Base-by-base conservation (phyloP, 352 stramenopile species). In the Thraustochytrium striatum region DNA sequence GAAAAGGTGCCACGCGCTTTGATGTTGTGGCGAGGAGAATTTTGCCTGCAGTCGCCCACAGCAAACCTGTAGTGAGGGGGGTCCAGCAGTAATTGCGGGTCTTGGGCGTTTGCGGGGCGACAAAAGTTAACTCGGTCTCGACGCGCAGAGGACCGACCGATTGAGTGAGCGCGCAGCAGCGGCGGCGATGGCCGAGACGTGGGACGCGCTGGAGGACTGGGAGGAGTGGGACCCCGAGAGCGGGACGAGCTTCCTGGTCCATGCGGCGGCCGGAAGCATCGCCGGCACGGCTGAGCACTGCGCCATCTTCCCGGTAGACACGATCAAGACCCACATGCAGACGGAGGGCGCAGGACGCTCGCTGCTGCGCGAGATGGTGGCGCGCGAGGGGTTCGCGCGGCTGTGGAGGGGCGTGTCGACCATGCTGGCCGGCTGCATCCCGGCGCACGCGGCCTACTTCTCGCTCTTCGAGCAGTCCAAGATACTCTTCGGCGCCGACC, bases 371-470 rank as follows among this genome's bases (percentile, higher is more conserved):
- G 44, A 58, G 28, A 39, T 81, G 13, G 5, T 47, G n/a, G 28
- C 59, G 81, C 39, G 83, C 62, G 30, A 86, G 16, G 82, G 78
- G 21, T 72, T 89, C 39, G 61, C 89, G 28, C 86, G 95, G 50
- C 86, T 99, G 36, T 99, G 97, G 88, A 88, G 96, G 62, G 96
- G 96, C 53, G 96, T 99, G 25, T 96, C 95, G 75, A 97, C 94
- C 25, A 98, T 99, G 88, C 89, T 99, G 38, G 85, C 94, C 1
- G 96, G 93, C n/a, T 99, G 95, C 89, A 88, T 99, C 65, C 96
- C 96, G 2, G 94, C 95, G 25, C 94, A 98, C 85, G 89, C 90
- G 1, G 82, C 93, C 21, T 97, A 97, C 82, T 97, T 98, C 73
- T 95, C 89, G 47, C 88, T 97, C 36, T 95, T 96, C 79, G 93